Base-by-base conservation (phyloP, 495 filamentous ascomycete genomes). In the Lophiotrema nucula region DNA sequence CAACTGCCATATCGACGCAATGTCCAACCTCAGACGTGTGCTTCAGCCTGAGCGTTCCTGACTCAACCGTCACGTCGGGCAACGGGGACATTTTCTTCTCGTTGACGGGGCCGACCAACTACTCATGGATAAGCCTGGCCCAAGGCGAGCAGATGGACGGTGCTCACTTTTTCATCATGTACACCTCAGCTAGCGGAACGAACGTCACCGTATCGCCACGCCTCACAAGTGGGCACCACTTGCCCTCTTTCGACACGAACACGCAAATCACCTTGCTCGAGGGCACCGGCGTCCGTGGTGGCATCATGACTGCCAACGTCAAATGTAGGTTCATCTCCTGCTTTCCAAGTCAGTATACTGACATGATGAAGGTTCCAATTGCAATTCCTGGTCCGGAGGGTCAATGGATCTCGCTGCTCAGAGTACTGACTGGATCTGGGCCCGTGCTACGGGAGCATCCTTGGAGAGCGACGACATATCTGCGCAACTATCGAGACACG, bases 11-110 rank as follows among this genome's bases (percentile, higher is more conserved):
- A 16, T 16, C 60, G 2, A 33, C 22, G 8, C 55, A 16, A 8
- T 66, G 66, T 51, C 62, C 62, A 10, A 16, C 38, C 6, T 24
- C 47, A 12, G 54, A 60, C 42, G 31, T 69, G 23, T 69, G 69
- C 65, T 71, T 54, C 41, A 46, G 49, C 22, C 52, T 71, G 33
- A 68, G 56, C 49, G 60, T 71, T 16, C 69, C 69, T 13, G 45
- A 62, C 16, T 19, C 26, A 4, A 69, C 68, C 19, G 59, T 56
- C 16, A 41, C 43, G 5, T 62, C 57, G 0, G 65, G 67, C 44
- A 53, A 41, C 45, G 69, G 69, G 13, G 67, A 71, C 54, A 57
- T 71, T 35, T 68, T 46, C 60, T 68, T 71, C 58, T 64, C 68
- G 47, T 22, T 71, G 49, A 62, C 49, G 15, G 60, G 56, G 2